A percentile compares a stretch with the other conserved stretches of the same genome.
Conservation (phyloP, 2,329 filamentous ascomycete genomes). For the Juglanconis sp. region DNA sequence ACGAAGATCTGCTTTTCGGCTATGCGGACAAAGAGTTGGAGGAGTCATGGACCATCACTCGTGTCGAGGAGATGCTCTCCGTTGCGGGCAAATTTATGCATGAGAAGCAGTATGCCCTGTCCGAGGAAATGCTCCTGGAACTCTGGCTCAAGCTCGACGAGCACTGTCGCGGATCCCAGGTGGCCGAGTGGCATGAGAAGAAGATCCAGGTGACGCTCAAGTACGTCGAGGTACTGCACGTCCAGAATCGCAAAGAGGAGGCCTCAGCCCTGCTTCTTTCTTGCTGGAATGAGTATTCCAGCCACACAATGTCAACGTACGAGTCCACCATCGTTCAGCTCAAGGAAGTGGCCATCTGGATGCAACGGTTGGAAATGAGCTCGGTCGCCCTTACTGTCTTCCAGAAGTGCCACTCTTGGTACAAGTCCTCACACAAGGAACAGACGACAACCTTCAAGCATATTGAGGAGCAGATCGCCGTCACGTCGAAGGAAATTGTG, state of each 20-base stretch:
- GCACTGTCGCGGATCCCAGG: slow-evolving; percentile 1
- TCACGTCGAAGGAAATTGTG: background rate
- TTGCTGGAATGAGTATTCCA: slow-evolving; percentile 2
- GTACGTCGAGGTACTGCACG: background rate
- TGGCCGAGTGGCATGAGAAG: slow-evolving; percentile 5
- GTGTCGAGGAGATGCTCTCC: background rate
- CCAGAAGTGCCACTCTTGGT: background rate
- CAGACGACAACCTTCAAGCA: background rate
- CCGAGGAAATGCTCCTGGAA: background rate
- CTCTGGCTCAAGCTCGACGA: slow-evolving; percentile 2
- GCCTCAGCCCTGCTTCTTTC: background rate
- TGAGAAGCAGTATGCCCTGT: background rate
- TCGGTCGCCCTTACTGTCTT: background rate
- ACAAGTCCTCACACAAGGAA: background rate
- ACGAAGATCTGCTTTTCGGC: background rate
- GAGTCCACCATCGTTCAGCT: background rate
- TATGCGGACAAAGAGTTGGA: background rate
- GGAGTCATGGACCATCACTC: background rate
- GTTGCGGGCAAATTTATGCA: background rate
- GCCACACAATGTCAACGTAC: background rate
- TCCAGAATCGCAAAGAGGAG: slow-evolving; percentile 3
- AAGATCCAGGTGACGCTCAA: slow-evolving; percentile 1
- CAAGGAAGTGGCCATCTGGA: background rate
- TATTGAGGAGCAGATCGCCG: background rate
- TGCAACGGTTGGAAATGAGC: background rate